Conservation (phyloP, 371 early-diverging fungal genomes). For the Apophysomyces sp. region DNA sequence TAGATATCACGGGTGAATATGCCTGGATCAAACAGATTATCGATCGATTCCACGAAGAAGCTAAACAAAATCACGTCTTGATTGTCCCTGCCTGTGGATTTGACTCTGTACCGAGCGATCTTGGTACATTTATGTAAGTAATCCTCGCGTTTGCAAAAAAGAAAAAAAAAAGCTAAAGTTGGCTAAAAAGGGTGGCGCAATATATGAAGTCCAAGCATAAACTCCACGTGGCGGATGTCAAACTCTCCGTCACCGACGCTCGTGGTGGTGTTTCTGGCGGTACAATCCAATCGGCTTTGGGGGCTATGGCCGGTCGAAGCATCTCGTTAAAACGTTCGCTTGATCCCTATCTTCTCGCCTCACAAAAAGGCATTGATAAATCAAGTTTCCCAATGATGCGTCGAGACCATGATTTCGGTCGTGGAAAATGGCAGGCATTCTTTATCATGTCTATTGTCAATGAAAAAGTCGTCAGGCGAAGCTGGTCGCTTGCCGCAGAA, state of each 20-base stretch:
- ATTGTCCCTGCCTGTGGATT: slow-evolving; percentile 91
- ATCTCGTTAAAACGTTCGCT: slow-evolving; percentile 12
- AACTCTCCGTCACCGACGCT: slow-evolving; percentile 54
- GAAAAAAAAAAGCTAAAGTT: not conserved
- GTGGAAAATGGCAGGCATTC: slow-evolving; percentile 57
- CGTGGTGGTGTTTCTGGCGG: slow-evolving; percentile 63
- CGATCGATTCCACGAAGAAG: slow-evolving; percentile 66
- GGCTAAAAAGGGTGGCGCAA: slow-evolving; percentile 36
- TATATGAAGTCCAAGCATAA: slow-evolving; percentile 52
- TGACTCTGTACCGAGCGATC: slow-evolving; percentile 86
- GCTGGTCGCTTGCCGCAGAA: slow-evolving; percentile 46
- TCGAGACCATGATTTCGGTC: slow-evolving; percentile 32
- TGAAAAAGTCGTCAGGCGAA: slow-evolving; percentile 55
- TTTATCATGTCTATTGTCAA: slow-evolving; percentile 62
- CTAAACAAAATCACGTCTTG: slow-evolving; percentile 60
- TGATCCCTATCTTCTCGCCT: slow-evolving; percentile 42
- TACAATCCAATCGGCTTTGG: slow-evolving; percentile 51
- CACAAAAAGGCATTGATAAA: slow-evolving; percentile 35
- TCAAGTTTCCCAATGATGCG: slow-evolving; percentile 18
- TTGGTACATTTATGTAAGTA: slow-evolving; percentile 66
- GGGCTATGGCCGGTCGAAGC: slow-evolving; percentile 17
- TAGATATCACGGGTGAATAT: slow-evolving; percentile 90
- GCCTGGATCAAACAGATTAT: slow-evolving; percentile 71
- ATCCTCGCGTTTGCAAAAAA: no score
- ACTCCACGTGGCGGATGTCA: slow-evolving; percentile 50